Conservation (phyloP, 148 eudicot genomes). For the Vaccinium darrowii region DNA sequence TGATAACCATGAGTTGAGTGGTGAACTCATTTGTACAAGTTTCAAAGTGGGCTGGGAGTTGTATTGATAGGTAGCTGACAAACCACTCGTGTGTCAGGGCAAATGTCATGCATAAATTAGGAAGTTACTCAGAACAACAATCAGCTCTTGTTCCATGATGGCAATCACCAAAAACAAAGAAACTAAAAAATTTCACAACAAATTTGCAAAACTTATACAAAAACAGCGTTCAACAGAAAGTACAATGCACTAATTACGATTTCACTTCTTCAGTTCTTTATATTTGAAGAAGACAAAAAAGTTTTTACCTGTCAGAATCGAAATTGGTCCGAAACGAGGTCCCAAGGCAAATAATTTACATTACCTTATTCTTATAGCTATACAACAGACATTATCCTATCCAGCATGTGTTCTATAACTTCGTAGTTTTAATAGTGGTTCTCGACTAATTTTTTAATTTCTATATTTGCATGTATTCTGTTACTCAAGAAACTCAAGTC, state of each 20-base stretch:
- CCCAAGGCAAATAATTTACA: no score
- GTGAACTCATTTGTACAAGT: not conserved
- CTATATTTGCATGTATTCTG: not conserved
- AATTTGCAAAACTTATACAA: not conserved
- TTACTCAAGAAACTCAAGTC: not conserved
- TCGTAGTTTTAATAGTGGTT: not conserved
- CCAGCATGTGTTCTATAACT: not conserved
- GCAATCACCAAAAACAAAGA: not conserved
- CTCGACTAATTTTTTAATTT: not conserved
- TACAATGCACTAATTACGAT: not conserved
- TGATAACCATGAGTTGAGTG: not conserved
- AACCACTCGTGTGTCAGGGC: not conserved
- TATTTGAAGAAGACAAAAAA: not conserved
- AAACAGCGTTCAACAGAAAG: not conserved
- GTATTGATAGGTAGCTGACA: not conserved
- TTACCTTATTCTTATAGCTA: no score
- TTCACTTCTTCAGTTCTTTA: not conserved
- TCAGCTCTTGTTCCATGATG: not conserved
- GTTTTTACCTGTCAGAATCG: not conserved
- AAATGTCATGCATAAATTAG: not conserved
- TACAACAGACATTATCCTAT: not conserved
- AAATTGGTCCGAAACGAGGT: not conserved
- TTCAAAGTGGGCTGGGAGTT: not conserved
- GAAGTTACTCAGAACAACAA: not conserved
- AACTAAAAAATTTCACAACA: not conserved